Percentiles rank a stretch among this genome's conserved stretches.
Evolutionary conservation across 371 early-diverging fungal genomes (phyloP).

Genomic region (Lichtheimia ornata): DNA sequence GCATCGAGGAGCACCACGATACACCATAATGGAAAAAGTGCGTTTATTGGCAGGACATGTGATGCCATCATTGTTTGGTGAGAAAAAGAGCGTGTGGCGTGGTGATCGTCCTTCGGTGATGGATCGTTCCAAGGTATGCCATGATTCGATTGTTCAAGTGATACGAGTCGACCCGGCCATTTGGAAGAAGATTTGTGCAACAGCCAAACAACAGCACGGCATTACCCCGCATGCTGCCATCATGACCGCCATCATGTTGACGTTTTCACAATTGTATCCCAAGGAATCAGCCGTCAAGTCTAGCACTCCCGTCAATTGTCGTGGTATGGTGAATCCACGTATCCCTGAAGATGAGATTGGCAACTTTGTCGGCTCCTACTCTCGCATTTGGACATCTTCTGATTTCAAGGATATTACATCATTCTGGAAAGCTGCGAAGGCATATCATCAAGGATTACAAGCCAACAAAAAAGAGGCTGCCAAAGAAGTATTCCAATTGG

Average conservation of each 20-base stretch:
- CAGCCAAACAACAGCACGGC: constrained; percentile 18
- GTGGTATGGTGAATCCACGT: constrained; percentile 32
- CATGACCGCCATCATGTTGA: constrained; percentile 22
- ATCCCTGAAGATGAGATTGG: constrained; percentile 32
- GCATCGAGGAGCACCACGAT: constrained; percentile 18
- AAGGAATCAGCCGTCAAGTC: constrained; percentile 5
- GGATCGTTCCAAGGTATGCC: constrained; percentile 14
- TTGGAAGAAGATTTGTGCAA: constrained; percentile 20
- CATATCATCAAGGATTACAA: constrained; percentile 23
- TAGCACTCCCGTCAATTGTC: constrained; percentile 41
- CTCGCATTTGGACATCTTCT: constrained; percentile 15
- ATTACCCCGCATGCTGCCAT: constrained; percentile 39
- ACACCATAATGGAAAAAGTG: background rate
- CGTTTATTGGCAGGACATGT: background rate
- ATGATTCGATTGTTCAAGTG: constrained; percentile 21
- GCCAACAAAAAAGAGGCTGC: constrained; percentile 16
- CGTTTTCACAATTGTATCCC: constrained; percentile 31
- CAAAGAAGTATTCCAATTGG: constrained; percentile 19
- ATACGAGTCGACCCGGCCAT: constrained; percentile 10
- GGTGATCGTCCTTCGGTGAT: constrained; percentile 31
- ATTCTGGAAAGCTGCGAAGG: constrained; percentile 30
- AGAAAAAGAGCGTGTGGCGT: constrained; percentile 25
- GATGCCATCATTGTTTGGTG: constrained; percentile 21
- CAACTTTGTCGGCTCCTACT: constrained; percentile 41
- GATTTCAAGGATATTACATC: background rate